A percentile compares a stretch with the other conserved stretches of the same genome.
phyloP scores from a whole-genome alignment of 108 stramenopile species.

The Nannochloropsis salina region DNA sequence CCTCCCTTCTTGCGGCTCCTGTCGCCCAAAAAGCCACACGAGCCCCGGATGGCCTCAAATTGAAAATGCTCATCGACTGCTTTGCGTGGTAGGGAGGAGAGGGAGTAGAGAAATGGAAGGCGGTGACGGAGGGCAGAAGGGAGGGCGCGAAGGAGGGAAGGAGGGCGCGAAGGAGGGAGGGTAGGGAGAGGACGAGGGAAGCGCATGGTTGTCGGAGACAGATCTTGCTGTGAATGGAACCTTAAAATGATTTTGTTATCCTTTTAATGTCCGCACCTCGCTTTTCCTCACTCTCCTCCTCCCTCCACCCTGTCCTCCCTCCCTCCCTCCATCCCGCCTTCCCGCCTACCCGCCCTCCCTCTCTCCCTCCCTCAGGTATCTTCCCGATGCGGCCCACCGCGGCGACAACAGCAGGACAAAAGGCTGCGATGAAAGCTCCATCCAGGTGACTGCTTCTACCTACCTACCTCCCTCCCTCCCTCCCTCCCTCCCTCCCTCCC shows the following conservation, averaged over 20 bases:
- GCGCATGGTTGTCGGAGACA: too few species aligned
- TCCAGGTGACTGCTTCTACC: neutral
- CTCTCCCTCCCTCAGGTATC: neutral
- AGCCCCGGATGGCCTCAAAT: neutral
- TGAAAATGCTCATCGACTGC: neutral
- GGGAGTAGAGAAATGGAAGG: too few species aligned
- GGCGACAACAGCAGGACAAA: neutral
- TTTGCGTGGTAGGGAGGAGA: neutral
- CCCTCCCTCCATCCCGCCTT: neutral
- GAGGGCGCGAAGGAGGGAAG: neutral
- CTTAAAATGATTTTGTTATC: too few species aligned
- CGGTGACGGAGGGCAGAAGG: too few species aligned
- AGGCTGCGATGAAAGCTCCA: neutral
- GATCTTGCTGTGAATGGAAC: too few species aligned
- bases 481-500: neutral
- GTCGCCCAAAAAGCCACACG: neutral
- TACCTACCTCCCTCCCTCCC: neutral
- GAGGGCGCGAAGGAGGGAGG: neutral
- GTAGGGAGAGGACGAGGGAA: neutral
- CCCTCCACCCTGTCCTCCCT: neutral
- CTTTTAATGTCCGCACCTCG: too few species aligned
- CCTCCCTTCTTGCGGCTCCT: neutral
- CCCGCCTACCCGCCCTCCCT: neutral
- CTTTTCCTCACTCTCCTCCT: neutral
- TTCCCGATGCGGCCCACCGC: neutral